A percentile compares a stretch with the other conserved stretches of the same genome.
Evolutionary conservation across 108 stramenopile species (phyloP).

Genomic region (Nannochloropsis gaditana): DNA sequence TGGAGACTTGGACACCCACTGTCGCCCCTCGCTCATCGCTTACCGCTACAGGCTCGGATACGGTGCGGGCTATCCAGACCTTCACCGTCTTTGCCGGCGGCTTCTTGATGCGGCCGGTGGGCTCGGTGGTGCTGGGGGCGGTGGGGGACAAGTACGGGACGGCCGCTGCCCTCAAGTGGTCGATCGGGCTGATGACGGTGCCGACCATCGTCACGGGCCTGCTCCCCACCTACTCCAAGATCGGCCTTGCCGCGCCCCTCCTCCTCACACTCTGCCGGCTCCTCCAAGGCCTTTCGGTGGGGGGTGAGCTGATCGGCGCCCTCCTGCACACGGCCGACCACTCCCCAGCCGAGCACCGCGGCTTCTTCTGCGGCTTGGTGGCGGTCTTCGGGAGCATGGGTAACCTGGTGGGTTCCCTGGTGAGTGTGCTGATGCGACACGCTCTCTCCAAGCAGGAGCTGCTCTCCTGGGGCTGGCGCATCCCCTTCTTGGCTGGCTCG

Average conservation of each 20-base stretch:
- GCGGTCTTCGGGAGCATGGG: not conserved
- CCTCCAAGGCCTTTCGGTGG: slow-evolving; percentile 13
- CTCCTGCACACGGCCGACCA: not conserved
- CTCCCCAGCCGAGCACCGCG: not conserved
- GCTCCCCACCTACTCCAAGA: slow-evolving; percentile 2
- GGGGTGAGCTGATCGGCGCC: slow-evolving; percentile 21
- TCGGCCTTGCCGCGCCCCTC: not conserved
- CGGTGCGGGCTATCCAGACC: not conserved
- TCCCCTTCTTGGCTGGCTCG: not conserved
- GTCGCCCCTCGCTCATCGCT: not conserved
- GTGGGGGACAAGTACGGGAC: not conserved
- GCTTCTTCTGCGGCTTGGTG: not conserved
- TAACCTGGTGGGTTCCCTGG: not conserved
- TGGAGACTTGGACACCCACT: not conserved
- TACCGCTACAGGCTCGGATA: not conserved
- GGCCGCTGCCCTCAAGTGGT: not conserved
- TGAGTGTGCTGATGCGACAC: slow-evolving; percentile 1
- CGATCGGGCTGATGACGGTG: not conserved
- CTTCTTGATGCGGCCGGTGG: not conserved
- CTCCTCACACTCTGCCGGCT: not conserved
- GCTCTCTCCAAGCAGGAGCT: not conserved
- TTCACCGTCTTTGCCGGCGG: slow-evolving; percentile 7
- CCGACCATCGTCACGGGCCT: not conserved
- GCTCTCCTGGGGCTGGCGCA: slow-evolving; percentile 23
- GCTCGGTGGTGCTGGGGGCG: not conserved